phyloP scores from a whole-genome alignment of 768 basidiomycete species.

The Podaxis pistillaris region DNA sequence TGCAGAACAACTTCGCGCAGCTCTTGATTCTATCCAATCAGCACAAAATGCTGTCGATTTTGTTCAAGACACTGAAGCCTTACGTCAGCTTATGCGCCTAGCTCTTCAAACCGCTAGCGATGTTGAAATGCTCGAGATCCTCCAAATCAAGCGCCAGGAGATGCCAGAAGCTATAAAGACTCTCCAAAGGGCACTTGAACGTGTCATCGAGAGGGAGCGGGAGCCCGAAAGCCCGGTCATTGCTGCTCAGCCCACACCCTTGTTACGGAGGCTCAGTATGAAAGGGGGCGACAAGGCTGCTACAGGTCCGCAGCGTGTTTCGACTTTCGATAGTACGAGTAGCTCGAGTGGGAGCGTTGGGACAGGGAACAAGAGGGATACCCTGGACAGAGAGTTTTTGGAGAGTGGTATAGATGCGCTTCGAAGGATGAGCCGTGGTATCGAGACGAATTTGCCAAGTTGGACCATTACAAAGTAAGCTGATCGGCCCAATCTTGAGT shows the following conservation, averaged over 20 bases:
- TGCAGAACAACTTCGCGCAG: constrained; percentile 22
- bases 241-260: neutral
- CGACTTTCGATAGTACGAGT: constrained; percentile 24
- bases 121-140: constrained; percentile 57
- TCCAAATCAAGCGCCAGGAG: constrained; percentile 63
- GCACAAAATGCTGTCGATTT: constrained; percentile 40
- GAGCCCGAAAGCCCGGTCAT: constrained; percentile 26
- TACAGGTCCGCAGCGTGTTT: constrained; percentile 17
- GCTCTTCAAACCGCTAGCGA: constrained; percentile 61
- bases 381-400: constrained; percentile 68
- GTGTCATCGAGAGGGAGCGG: constrained; percentile 31
- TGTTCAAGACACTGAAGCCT: constrained; percentile 50
- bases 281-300: constrained; percentile 13
- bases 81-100: constrained; percentile 55
- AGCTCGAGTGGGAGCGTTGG: constrained; percentile 19
- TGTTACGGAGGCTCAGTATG: constrained; percentile 18
- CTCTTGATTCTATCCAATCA: constrained; percentile 25
- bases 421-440: constrained; percentile 51
- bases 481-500: neutral
- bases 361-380: constrained; percentile 20
- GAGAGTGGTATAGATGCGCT: constrained; percentile 73
- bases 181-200: constrained; percentile 55
- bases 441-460: constrained; percentile 47
- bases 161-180: constrained; percentile 84
- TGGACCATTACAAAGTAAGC: constrained; percentile 67